Evolutionary conservation across 1,284 basidiomycete species (phyloP).

Genomic region (Vanrija humicola): DNA sequence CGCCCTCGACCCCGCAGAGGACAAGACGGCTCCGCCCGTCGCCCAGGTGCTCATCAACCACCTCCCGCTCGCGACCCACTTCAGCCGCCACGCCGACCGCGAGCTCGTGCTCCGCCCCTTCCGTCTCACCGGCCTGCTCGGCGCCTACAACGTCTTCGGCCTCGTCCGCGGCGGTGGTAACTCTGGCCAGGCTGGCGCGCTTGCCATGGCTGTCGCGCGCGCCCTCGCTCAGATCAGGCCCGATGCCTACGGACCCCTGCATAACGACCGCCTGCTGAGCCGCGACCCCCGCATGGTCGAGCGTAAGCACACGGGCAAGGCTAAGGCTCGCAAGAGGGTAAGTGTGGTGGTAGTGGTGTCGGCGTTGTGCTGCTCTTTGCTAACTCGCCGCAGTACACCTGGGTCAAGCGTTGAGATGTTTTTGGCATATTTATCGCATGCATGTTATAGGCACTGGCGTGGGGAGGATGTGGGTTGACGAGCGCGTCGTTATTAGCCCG

Average conservation of each 20-base stretch:
- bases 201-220: constrained; percentile 78
- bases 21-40: constrained; percentile 44
- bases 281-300: constrained; percentile 97
- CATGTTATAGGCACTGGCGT: not conserved
- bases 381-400: constrained; percentile 62
- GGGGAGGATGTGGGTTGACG: not conserved
- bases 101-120: constrained; percentile 78
- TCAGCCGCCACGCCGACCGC: constrained; percentile 70
- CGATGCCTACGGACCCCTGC: constrained; percentile 62
- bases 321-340: constrained; percentile 88
- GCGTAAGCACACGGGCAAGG: constrained; percentile 88
- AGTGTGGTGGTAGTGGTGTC: constrained; percentile 42
- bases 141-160: constrained; percentile 88
- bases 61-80: constrained; percentile 70
- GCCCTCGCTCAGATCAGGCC: constrained; percentile 70
- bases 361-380: not conserved
- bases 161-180: constrained; percentile 84
- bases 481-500: too few relatives aligned
- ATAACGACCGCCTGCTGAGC: constrained; percentile 76
- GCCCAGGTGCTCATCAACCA: constrained; percentile 78
- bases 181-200: constrained; percentile 85
- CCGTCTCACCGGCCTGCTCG: constrained; percentile 76
- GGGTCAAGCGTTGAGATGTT: constrained; percentile 80
- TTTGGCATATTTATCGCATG: constrained; percentile 4
- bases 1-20: not conserved